These are phyloP conservation scores for Croton laevigatus DNA, from an alignment of 441 rosid genomes.

Conservation along the genomic window DNA sequence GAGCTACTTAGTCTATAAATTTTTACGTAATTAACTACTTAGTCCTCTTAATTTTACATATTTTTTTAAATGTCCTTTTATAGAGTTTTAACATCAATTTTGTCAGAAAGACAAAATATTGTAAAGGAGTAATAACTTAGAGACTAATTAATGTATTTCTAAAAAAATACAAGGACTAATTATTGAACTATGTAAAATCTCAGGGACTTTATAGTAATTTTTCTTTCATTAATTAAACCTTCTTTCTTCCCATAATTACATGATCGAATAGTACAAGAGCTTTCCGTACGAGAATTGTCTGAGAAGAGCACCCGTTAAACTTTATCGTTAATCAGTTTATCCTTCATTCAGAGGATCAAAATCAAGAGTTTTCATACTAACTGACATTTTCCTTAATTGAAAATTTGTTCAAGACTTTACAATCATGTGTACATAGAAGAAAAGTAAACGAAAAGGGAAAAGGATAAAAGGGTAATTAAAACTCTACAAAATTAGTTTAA, in stretches of 20 bases:
- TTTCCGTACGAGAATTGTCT: background rate
- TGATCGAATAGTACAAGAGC: background rate
- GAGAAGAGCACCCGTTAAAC: background rate
- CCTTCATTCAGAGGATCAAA: background rate
- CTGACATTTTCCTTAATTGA: background rate
- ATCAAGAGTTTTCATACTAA: background rate
- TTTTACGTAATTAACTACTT: no score
- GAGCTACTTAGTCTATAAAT: no score
- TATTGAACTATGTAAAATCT: no score
- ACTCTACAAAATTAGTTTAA: conserved; percentile 13
- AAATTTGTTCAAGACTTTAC: conserved; percentile 16
- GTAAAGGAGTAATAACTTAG: no score
- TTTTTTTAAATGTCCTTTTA: no score
- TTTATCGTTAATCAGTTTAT: background rate
- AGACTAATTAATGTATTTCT: no score
- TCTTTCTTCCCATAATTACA: background rate
- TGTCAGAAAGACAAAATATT: no score
- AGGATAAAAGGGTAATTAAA: background rate
- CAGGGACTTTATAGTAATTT: background rate
- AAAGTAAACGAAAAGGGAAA: background rate
- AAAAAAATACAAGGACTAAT: no score
- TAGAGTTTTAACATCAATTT: no score
- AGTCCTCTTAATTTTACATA: no score
- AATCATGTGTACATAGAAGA: conserved; percentile 8
- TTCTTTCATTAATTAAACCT: background rate